phyloP scores from a whole-genome alignment of 2,329 filamentous ascomycete species.

The Alternaria novae-zelandiae region DNA sequence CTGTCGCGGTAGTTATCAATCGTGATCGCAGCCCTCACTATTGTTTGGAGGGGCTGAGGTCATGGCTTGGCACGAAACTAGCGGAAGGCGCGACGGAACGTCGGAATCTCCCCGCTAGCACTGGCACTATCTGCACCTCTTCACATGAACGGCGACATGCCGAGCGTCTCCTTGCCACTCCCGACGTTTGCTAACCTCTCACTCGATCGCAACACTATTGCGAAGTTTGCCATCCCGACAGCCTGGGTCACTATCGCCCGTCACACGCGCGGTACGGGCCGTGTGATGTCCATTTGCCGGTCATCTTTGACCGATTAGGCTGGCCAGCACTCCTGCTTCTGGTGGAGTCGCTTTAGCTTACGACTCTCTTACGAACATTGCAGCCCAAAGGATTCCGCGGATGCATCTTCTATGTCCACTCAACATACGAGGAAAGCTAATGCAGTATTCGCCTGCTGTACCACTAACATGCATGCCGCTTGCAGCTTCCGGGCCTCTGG shows the following conservation, averaged over 20 bases:
- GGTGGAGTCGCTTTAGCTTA: neutral
- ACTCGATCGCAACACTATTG: neutral
- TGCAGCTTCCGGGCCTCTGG: neutral
- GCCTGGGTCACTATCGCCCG: neutral
- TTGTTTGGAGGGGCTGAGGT: slow-evolving; percentile 16
- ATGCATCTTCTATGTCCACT: neutral
- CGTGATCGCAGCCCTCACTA: neutral
- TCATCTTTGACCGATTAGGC: neutral
- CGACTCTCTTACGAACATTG: neutral
- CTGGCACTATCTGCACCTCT: neutral
- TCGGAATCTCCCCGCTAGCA: neutral
- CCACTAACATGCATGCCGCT: neutral
- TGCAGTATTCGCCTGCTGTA: neutral
- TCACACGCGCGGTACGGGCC: slow-evolving; percentile 7
- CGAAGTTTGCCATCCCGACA: neutral
- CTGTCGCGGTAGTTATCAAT: neutral
- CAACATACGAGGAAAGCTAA: neutral
- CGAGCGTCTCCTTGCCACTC: neutral
- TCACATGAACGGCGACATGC: neutral
- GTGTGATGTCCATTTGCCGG: neutral
- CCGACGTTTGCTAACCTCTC: neutral
- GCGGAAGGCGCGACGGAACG: neutral
- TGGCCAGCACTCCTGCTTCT: neutral
- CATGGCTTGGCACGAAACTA: slow-evolving; percentile 16
- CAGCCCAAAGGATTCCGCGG: neutral